Conservation (phyloP, 108 stramenopile genomes). For the Fistulifera pelliculosa region DNA sequence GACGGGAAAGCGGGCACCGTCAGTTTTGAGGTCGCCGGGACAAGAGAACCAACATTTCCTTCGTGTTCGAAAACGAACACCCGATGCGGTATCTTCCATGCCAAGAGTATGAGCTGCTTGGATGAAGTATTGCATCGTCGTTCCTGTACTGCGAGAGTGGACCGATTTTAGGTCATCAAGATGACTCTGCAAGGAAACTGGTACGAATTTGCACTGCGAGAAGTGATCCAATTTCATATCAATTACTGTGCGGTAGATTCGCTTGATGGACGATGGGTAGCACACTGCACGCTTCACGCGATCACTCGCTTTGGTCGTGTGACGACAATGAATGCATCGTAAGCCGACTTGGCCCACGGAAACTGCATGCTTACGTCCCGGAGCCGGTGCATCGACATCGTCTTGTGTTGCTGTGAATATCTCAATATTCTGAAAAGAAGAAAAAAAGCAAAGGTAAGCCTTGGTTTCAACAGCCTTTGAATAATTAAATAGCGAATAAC, state of each 20-base stretch:
- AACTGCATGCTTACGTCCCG: conserved; percentile 79
- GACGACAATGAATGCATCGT: conserved; percentile 81
- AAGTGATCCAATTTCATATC: conserved; percentile 92
- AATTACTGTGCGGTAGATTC: conserved; percentile 87
- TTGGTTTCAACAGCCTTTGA: conserved; percentile 65
- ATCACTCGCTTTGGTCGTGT: conserved; percentile 50
- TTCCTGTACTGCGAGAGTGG: conserved; percentile 72
- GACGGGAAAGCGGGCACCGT: too few species aligned
- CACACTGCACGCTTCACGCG: conserved; percentile 86
- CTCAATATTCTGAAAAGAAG: conserved; percentile 73
- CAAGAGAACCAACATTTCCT: background rate
- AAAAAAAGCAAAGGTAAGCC: conserved; percentile 71
- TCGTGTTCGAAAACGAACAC: conserved; percentile 31
- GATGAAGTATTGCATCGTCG: conserved; percentile 87
- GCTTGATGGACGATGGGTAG: conserved; percentile 78
- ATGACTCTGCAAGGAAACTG: conserved; percentile 47
- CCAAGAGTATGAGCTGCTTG: conserved; percentile 63
- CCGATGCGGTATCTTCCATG: conserved; percentile 64
- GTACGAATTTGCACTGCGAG: conserved; percentile 69
- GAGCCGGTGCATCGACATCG: conserved; percentile 83
- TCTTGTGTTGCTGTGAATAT: conserved; percentile 73
- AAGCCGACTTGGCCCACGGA: conserved; percentile 79
- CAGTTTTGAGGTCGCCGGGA: background rate
- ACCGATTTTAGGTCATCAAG: conserved; percentile 53
- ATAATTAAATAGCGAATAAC: conserved; percentile 72